Evolutionary conservation across 495 filamentous ascomycete species (phyloP), one percentile per base, ranked within the genome.

Genomic region (Penicillium subrubescens): DNA sequence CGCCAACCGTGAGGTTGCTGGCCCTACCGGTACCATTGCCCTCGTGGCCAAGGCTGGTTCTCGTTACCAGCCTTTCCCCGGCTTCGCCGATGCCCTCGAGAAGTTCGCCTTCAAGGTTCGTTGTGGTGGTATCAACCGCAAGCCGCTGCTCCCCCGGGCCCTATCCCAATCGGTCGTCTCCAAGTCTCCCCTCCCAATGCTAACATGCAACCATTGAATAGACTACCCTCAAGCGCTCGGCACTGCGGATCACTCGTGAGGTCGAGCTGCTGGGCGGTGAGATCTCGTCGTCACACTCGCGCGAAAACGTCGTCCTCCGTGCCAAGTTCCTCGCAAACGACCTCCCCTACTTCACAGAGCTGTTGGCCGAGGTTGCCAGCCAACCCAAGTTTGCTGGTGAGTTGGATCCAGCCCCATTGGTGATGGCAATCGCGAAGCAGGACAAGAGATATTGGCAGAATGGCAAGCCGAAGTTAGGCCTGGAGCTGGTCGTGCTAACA

Each of bases 311-410:
- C 62, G 87, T 98, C 68, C 80, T 98, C 70, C 87, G 91, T 76
- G 90, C 95, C 74, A 97, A 92, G 78, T 98, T 98, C 85, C 86
- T 99, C 61, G 86, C 93, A 74, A 88, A 94, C 73, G 93, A 99
- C 68, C 88, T 99, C 64, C 94, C 95, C 66, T 99, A 98, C 87
- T 99, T 97, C 80, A 87, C 92, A 74, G 95, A 99, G 84, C 83
- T 97, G 67, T 86, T 99, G 68, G 93, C 88, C 59, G 95, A 99
- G 81, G 91, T 97, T 74, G 83, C 95, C 65, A 87, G 89, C 59
- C 82, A 91, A 78, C 94, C 96, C 59, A 93, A 90, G 77, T 99
- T 90, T 73, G 85, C 86, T 61, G 84, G 92, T 96, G 83, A 83
- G 88, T 74, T 74, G 31, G 34, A 15, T 50, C 60, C 59, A 52